These are phyloP conservation scores for Balakata baccata DNA, from an alignment of 345 rosid species.

Conservation along the genomic window DNA sequence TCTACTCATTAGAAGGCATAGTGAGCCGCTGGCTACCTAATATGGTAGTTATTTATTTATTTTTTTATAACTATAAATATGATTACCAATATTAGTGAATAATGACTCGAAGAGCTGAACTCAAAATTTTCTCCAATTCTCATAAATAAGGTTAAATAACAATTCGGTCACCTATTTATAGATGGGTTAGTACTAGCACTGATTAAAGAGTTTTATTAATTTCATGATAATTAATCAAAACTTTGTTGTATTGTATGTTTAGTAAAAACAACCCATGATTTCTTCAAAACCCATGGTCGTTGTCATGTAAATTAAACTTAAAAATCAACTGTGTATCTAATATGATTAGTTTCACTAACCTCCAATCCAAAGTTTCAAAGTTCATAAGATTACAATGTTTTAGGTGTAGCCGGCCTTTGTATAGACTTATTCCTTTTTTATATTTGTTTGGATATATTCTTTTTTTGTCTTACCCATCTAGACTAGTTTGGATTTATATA, in stretches of 20 bases:
- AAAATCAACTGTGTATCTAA: neutral
- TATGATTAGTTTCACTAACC: neutral
- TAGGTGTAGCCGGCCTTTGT: neutral
- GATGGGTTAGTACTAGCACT: neutral
- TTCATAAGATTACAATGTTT: neutral
- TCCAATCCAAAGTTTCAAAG: neutral
- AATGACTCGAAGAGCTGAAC: too few species aligned
- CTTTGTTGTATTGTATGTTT: neutral
- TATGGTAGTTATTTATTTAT: too few species aligned
- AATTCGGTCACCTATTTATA: too few species aligned
- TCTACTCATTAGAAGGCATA: too few species aligned
- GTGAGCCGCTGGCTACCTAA: too few species aligned
- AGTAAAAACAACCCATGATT: neutral
- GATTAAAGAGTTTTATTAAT: neutral
- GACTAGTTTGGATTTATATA: too few species aligned
- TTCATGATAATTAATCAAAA: neutral
- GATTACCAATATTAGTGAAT: too few species aligned
- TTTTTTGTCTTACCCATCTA: too few species aligned
- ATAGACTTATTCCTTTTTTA: neutral
- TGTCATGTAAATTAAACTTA: neutral
- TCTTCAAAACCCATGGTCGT: neutral
- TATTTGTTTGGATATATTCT: neutral
- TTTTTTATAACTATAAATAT: too few species aligned
- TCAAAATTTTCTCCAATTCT: too few species aligned
- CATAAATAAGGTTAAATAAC: too few species aligned